Evolutionary conservation across 139 green algal genomes (phyloP).

Genomic region (Ulvella scutata): DNA sequence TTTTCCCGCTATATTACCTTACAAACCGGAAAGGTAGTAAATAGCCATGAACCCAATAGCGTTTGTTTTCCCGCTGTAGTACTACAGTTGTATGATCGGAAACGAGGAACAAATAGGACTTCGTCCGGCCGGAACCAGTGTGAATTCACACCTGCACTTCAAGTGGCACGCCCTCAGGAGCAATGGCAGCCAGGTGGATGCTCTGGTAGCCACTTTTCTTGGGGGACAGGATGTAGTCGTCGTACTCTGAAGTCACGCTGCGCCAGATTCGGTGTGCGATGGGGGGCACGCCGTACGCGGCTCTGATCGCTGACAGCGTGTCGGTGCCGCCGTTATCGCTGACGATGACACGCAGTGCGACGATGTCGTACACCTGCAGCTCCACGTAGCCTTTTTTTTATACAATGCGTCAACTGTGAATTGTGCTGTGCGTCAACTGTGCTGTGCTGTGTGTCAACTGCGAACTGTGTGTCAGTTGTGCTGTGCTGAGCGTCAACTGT

Average conservation of each 20-base stretch:
- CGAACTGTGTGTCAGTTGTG: neutral
- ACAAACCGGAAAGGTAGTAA: too few relatives aligned
- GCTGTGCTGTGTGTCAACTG: too few relatives aligned
- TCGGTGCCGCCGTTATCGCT: constrained; percentile 39
- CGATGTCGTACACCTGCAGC: constrained; percentile 70
- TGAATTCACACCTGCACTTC: constrained; percentile 37
- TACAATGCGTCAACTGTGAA: too few relatives aligned
- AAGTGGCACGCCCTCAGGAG: constrained; percentile 6
- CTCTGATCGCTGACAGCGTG: constrained; percentile 30
- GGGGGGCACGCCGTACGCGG: constrained; percentile 67
- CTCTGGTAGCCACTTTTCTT: constrained; percentile 71
- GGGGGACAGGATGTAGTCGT: constrained; percentile 81
- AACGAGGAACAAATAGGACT: neutral
- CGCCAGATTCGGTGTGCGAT: constrained; percentile 73
- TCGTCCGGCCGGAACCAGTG: too few relatives aligned
- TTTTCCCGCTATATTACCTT: too few relatives aligned
- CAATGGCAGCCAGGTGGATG: constrained; percentile 63
- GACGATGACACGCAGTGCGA: constrained; percentile 83
- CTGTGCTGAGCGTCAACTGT: neutral
- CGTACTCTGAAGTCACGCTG: constrained; percentile 51
- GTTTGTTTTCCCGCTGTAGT: too few relatives aligned
- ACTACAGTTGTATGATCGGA: too few relatives aligned
- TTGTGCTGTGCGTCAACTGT: too few relatives aligned
- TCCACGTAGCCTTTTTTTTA: neutral
- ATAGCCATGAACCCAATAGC: too few relatives aligned